Conservation (phyloP, 345 rosid genomes). For the Eucalyptus cloeziana region DNA sequence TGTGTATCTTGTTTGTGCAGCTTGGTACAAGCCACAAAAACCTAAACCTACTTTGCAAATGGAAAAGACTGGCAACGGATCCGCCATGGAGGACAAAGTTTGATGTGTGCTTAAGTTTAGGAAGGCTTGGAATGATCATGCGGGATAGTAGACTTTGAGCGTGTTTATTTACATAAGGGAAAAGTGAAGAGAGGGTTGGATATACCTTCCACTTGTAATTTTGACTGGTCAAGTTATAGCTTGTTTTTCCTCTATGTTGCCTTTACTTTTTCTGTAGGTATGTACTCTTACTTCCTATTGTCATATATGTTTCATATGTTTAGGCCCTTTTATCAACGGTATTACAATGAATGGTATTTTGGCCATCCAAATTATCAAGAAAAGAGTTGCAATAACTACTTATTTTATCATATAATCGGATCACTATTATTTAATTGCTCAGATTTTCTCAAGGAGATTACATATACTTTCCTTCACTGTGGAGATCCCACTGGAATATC, state of each 20-base stretch:
- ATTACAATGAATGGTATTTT: neutral
- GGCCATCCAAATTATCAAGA: neutral
- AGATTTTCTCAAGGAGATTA: neutral
- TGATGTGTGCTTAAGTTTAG: neutral
- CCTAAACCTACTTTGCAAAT: conserved; percentile 11
- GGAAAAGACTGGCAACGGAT: neutral
- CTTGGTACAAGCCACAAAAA: conserved; percentile 26
- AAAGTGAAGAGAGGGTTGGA: neutral
- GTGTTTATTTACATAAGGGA: neutral
- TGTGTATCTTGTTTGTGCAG: conserved; percentile 21
- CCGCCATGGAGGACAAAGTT: conserved; percentile 7
- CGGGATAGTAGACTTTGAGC: neutral
- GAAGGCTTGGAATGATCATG: neutral
- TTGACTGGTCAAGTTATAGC: neutral
- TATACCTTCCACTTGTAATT: neutral
- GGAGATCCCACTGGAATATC: neutral
- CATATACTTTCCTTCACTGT: neutral
- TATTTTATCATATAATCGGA: neutral
- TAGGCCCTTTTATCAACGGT: neutral
- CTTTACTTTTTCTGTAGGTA: neutral
- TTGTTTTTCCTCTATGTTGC: neutral
- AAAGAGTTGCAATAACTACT: neutral
- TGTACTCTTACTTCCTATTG: neutral
- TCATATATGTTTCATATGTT: neutral
- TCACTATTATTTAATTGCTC: neutral